phyloP scores from a whole-genome alignment of 1,139 yeast genomes.

The Candida tetrigidarum region DNA sequence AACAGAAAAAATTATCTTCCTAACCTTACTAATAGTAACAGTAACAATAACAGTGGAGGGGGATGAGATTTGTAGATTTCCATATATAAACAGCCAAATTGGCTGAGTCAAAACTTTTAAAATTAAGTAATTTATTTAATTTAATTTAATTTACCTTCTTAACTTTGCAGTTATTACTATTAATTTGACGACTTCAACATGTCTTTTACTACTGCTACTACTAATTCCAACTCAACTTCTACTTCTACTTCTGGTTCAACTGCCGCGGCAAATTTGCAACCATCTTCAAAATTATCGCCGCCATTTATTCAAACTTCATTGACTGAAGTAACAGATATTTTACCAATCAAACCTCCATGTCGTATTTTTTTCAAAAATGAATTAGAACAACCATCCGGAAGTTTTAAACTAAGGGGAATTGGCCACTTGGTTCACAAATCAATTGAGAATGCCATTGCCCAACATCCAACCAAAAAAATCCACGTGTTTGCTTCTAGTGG shows the following conservation, averaged over 20 bases:
- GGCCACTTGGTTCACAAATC: conserved; percentile 48
- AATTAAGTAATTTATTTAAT: background rate
- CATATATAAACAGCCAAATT: conserved; percentile 3
- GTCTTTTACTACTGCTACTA: conserved; percentile 12
- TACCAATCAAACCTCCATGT: conserved; percentile 43
- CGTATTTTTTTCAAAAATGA: conserved; percentile 64
- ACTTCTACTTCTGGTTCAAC: no score
- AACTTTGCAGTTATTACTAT: background rate
- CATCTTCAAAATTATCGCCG: conserved; percentile 9
- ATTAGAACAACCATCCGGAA: conserved; percentile 70
- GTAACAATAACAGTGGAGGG: background rate
- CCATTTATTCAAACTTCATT: conserved; percentile 50
- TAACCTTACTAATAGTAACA: background rate
- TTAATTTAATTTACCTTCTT: background rate
- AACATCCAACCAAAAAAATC: conserved; percentile 29
- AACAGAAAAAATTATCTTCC: background rate
- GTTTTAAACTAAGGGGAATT: conserved; percentile 72
- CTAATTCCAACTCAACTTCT: no score
- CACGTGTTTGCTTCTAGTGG: conserved; percentile 70
- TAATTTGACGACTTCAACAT: conserved; percentile 17
- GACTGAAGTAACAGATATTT: conserved; percentile 35
- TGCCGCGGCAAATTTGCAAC: conserved; percentile 16
- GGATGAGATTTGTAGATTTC: background rate
- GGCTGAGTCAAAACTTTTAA: conserved; percentile 6
- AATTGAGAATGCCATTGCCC: conserved; percentile 21